phyloP scores from a whole-genome alignment of 352 stramenopile genomes.

The Pythium volutum region DNA sequence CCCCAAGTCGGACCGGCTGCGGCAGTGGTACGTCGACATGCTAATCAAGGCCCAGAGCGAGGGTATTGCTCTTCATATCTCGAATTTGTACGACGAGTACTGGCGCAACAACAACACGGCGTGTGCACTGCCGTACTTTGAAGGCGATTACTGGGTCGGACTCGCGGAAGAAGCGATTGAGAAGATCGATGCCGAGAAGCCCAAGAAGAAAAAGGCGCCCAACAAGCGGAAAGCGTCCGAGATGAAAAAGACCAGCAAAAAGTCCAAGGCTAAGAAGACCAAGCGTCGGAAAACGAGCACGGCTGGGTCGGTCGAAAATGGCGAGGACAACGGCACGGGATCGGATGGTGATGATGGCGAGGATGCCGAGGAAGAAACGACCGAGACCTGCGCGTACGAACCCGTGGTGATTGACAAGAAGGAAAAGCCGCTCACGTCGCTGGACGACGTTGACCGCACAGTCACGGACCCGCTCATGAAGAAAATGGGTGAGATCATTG shows the following conservation, averaged over 20 bases:
- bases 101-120: constrained; percentile 88
- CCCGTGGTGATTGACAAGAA: constrained; percentile 20
- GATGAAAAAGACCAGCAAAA: constrained; percentile 70
- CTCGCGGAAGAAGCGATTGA: constrained; percentile 86
- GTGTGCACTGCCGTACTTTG: constrained; percentile 82
- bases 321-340: constrained; percentile 28
- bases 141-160: constrained; percentile 88
- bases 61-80: constrained; percentile 93
- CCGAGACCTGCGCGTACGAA: constrained; percentile 17
- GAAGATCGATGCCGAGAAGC: constrained; percentile 85
- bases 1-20: constrained; percentile 97
- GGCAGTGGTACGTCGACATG: constrained; percentile 94
- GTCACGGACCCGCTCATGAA: constrained; percentile 79
- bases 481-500: constrained; percentile 84
- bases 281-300: constrained; percentile 43
- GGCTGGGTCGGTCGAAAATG: constrained; percentile 7
- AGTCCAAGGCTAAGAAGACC: constrained; percentile 77
- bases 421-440: constrained; percentile 34
- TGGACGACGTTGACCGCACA: constrained; percentile 63
- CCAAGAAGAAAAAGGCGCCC: constrained; percentile 63
- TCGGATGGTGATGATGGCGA: constrained; percentile 39
- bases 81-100: constrained; percentile 96
- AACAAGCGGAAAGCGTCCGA: constrained; percentile 59
- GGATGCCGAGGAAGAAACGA: constrained; percentile 34
- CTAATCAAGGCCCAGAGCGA: constrained; percentile 82